phyloP scores from a whole-genome alignment of 352 stramenopile species.

The Phytopythium montanum region DNA sequence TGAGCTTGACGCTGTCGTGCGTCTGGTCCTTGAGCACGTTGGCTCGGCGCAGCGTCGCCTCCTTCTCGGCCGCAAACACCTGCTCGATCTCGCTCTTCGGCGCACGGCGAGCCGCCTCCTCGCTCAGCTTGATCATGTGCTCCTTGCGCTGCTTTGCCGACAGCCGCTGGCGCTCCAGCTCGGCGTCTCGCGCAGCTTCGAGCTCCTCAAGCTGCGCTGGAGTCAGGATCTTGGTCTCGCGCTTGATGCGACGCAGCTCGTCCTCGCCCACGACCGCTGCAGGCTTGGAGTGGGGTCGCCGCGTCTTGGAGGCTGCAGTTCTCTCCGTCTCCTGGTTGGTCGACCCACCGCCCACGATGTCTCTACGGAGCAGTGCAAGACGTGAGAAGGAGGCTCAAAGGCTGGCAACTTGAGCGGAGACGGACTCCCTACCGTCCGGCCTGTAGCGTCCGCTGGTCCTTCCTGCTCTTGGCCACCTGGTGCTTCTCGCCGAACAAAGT shows the following conservation, averaged over 20 bases:
- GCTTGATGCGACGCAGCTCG: conserved; percentile 59
- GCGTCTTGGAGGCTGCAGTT: conserved; percentile 1
- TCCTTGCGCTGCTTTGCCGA: conserved; percentile 74
- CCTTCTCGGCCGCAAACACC: conserved; percentile 67
- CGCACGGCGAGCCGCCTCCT: conserved; percentile 52
- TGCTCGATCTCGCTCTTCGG: conserved; percentile 80
- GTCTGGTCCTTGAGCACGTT: conserved; percentile 62
- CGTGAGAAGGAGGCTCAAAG: neutral
- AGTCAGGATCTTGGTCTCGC: conserved; percentile 64
- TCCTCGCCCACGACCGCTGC: conserved; percentile 31
- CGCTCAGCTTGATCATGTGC: conserved; percentile 69
- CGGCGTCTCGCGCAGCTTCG: conserved; percentile 48
- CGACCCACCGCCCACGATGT: conserved; percentile 33
- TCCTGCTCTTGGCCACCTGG: conserved; percentile 34
- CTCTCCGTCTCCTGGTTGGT: conserved; percentile 25
- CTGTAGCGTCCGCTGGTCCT: conserved; percentile 55
- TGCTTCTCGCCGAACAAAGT: conserved; percentile 66
- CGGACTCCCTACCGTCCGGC: conserved; percentile 31
- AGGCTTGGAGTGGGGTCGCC: conserved; percentile 1
- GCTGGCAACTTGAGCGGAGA: neutral
- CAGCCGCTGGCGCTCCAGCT: conserved; percentile 51
- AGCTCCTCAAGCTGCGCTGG: conserved; percentile 45
- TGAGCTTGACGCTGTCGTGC: conserved; percentile 92
- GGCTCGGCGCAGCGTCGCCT: conserved; percentile 50
- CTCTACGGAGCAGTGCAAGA: conserved; percentile 11